A percentile compares a stretch with the other conserved stretches of the same genome.
These are phyloP conservation scores for Hypoxylon sp. DNA, from an alignment of 2,329 filamentous ascomycete genomes.

Conservation along the genomic window DNA sequence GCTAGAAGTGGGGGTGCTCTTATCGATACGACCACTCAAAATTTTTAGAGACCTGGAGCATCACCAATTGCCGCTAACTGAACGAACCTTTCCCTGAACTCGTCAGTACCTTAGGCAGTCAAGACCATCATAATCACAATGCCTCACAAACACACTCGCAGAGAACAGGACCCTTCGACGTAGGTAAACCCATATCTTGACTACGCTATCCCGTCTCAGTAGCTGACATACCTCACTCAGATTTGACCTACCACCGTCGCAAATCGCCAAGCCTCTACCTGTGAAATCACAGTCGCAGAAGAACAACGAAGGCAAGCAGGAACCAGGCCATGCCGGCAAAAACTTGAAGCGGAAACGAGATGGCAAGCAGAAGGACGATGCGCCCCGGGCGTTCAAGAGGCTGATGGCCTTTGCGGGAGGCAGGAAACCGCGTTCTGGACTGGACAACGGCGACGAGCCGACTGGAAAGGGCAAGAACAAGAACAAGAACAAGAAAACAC, in stretches of 20 bases:
- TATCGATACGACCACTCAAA: constrained; percentile 18
- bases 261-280: constrained; percentile 64
- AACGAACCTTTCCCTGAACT: constrained; percentile 6
- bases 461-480: constrained; percentile 49
- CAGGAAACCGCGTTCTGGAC: constrained; percentile 70
- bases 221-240: constrained; percentile 49
- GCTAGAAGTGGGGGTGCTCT: constrained; percentile 16
- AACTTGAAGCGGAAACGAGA: constrained; percentile 63
- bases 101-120: neutral
- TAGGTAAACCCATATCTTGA: constrained; percentile 51
- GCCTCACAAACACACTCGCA: constrained; percentile 89
- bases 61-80: constrained; percentile 8
- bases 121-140: constrained; percentile 58
- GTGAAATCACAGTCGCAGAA: constrained; percentile 54
- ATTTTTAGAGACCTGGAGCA: constrained; percentile 17
- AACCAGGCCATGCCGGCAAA: constrained; percentile 52
- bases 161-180: constrained; percentile 66
- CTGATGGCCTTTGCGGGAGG: constrained; percentile 80
- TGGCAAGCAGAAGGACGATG: constrained; percentile 73
- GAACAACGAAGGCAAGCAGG: constrained; percentile 50
- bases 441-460: constrained; percentile 76
- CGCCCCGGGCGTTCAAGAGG: constrained; percentile 86
- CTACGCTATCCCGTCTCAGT: constrained; percentile 24
- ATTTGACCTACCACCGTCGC: constrained; percentile 62
- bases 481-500: constrained; percentile 42